These are phyloP conservation scores for Pyracantha coccinea DNA, from an alignment of 331 rosid species.

Conservation along the genomic window DNA sequence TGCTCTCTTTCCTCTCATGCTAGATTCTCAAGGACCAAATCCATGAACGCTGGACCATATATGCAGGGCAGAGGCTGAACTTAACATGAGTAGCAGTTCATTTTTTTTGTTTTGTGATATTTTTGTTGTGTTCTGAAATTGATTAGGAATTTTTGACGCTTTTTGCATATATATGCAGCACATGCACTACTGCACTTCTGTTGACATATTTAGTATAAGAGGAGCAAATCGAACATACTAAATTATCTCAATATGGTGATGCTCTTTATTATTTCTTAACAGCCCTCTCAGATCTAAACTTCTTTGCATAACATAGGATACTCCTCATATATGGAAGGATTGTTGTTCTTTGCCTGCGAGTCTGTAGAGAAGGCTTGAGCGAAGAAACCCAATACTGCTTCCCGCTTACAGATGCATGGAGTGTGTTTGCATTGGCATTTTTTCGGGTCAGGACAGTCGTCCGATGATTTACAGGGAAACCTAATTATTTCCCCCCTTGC, in stretches of 20 bases:
- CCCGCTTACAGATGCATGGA: neutral
- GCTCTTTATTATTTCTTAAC: too few relatives aligned
- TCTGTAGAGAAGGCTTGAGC: neutral
- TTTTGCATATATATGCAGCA: too few relatives aligned
- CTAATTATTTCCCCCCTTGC: neutral
- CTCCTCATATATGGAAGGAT: neutral
- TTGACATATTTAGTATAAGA: too few relatives aligned
- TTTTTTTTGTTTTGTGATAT: too few relatives aligned
- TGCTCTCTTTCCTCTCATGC: constrained; percentile 22
- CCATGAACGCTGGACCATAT: neutral
- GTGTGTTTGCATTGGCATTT: neutral
- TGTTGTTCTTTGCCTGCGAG: neutral
- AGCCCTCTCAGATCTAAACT: too few relatives aligned
- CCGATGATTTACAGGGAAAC: neutral
- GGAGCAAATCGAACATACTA: too few relatives aligned
- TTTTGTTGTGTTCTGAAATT: too few relatives aligned
- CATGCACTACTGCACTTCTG: too few relatives aligned
- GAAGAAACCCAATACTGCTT: neutral
- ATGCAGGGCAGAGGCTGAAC: too few relatives aligned
- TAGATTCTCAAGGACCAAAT: neutral
- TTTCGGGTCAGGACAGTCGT: neutral
- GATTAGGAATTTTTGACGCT: too few relatives aligned
- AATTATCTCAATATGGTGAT: too few relatives aligned
- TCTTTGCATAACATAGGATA: neutral
- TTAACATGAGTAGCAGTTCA: too few relatives aligned